phyloP scores from a whole-genome alignment of 441 rosid genomes.

The Monsonia emarginata region DNA sequence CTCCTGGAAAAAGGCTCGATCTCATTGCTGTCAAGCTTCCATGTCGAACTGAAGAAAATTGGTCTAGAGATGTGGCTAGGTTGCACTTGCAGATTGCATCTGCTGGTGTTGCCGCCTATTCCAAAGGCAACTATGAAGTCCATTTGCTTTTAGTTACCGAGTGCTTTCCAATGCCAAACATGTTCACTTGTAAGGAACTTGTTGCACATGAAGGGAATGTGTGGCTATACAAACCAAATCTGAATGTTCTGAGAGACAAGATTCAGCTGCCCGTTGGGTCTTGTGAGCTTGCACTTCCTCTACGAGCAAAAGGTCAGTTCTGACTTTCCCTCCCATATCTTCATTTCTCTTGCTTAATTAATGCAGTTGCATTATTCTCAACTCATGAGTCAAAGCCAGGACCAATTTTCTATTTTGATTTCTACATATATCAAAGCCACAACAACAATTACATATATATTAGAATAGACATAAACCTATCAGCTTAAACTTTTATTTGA shows the following conservation, averaged over 20 bases:
- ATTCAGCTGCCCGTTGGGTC: slow-evolving; percentile 71
- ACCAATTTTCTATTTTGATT: no score
- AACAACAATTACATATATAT: no score
- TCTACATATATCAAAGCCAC: no score
- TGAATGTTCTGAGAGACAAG: slow-evolving; percentile 52
- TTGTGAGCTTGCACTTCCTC: slow-evolving; percentile 26
- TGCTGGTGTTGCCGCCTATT: slow-evolving; percentile 50
- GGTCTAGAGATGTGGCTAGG: slow-evolving; percentile 60
- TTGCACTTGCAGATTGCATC: slow-evolving; percentile 62
- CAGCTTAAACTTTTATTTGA: neutral
- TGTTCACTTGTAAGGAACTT: slow-evolving; percentile 70
- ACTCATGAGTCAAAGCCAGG: no score
- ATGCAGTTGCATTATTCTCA: no score
- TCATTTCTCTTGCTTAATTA: neutral
- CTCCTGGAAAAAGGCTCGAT: slow-evolving; percentile 44
- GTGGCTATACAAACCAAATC: slow-evolving; percentile 62
- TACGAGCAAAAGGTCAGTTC: neutral
- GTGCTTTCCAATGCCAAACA: slow-evolving; percentile 81
- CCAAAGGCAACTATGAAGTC: neutral
- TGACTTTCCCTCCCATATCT: neutral
- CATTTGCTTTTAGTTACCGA: slow-evolving; percentile 55
- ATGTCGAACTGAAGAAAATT: slow-evolving; percentile 59
- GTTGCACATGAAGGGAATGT: slow-evolving; percentile 57
- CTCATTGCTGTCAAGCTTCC: slow-evolving; percentile 64
- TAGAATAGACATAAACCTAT: neutral